phyloP scores from a whole-genome alignment of 1,284 basidiomycete genomes.

The Coniophora puteana region DNA sequence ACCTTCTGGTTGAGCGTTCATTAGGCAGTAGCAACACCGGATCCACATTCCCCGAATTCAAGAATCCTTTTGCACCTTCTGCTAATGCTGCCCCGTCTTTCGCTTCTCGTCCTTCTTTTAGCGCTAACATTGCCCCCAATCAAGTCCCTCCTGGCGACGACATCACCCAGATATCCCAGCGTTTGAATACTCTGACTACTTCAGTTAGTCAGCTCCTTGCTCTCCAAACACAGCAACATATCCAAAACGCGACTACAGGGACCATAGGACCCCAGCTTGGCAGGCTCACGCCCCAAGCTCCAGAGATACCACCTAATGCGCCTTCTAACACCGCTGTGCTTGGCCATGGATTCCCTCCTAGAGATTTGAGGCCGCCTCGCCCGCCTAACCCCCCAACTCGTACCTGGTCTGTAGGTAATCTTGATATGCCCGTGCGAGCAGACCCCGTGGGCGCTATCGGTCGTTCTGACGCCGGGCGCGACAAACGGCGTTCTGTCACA shows the following conservation, averaged over 20 bases:
- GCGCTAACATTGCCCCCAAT: slow-evolving; percentile 61
- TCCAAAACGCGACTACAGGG: slow-evolving; percentile 41
- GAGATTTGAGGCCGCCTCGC: slow-evolving; percentile 56
- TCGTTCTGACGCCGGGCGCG: slow-evolving; percentile 37
- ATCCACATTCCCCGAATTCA: slow-evolving; percentile 62
- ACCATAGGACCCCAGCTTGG: slow-evolving; percentile 39
- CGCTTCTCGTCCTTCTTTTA: slow-evolving; percentile 56
- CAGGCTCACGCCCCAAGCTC: slow-evolving; percentile 40
- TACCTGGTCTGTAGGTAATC: slow-evolving; percentile 76
- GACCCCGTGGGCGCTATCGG: slow-evolving; percentile 31
- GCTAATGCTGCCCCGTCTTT: slow-evolving; percentile 29
- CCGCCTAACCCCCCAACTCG: slow-evolving; percentile 67
- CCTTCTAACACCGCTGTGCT: slow-evolving; percentile 38
- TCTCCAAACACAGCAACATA: slow-evolving; percentile 68
- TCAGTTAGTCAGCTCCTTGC: slow-evolving; percentile 85
- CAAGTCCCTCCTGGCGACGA: slow-evolving; percentile 65
- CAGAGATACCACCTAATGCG: slow-evolving; percentile 50
- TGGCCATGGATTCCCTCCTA: slow-evolving; percentile 55
- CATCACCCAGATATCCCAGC: slow-evolving; percentile 73
- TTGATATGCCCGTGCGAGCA: slow-evolving; percentile 65
- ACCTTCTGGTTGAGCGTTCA: slow-evolving; percentile 68
- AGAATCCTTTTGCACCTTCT: slow-evolving; percentile 65
- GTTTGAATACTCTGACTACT: slow-evolving; percentile 76
- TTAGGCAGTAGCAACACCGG: slow-evolving; percentile 29
- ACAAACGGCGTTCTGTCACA: slow-evolving; percentile 76